Conservation (phyloP, 2,329 filamentous ascomycete species). For the Lachnellula hyalina region DNA sequence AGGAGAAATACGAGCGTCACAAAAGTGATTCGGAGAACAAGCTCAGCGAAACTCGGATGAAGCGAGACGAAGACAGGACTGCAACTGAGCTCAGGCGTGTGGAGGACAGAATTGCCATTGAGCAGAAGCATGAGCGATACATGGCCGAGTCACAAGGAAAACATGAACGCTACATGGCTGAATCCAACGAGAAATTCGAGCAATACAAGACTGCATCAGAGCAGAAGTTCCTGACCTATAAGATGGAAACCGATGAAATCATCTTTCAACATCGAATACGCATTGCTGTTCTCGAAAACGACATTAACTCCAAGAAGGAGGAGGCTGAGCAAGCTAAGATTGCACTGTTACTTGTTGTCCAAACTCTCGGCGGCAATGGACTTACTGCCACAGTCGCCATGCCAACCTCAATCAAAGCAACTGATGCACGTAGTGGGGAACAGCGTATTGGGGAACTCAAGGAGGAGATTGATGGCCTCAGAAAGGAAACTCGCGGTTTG, state of each 20-base stretch:
- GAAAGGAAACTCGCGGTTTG: constrained; percentile 14
- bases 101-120: too few species aligned
- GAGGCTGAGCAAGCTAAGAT: constrained; percentile 11
- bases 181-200: background rate
- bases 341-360: constrained; percentile 4
- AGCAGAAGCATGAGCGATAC: too few species aligned
- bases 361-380: background rate
- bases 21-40: too few species aligned
- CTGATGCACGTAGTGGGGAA: background rate
- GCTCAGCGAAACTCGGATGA: too few species aligned
- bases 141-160: too few species aligned
- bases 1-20: too few species aligned
- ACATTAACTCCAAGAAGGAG: constrained; percentile 14
- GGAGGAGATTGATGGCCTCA: constrained; percentile 16
- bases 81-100: too few species aligned
- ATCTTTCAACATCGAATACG: constrained; percentile 14
- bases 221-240: background rate
- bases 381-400: background rate
- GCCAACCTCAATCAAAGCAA: background rate
- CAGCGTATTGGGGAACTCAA: constrained; percentile 8
- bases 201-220: background rate
- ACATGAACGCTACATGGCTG: too few species aligned
- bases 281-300: constrained; percentile 23
- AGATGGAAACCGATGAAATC: background rate
- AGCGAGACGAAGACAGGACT: too few species aligned